Conservation (phyloP, 106 monocot species). For the Ottelia alismoides region DNA sequence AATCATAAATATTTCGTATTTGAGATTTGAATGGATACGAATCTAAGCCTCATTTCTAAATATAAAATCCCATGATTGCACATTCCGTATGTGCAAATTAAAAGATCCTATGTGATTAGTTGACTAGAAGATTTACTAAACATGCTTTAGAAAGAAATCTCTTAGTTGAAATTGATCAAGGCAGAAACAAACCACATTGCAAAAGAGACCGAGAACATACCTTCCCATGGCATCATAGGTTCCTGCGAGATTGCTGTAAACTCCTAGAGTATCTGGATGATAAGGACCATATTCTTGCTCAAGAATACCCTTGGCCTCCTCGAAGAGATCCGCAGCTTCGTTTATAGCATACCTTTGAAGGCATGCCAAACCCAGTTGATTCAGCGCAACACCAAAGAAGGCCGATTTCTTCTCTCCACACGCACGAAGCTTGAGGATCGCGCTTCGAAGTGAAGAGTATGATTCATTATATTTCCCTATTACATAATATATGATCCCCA, state of each 20-base stretch:
- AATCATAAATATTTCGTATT: too few relatives aligned
- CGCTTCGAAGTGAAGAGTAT: conserved; percentile 42
- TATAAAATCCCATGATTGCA: too few relatives aligned
- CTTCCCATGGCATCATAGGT: conserved; percentile 98
- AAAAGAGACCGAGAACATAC: too few relatives aligned
- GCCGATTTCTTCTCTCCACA: conserved; percentile 82
- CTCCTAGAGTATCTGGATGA: conserved; percentile 85
- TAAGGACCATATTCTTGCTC: conserved; percentile 75
- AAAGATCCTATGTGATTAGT: too few relatives aligned
- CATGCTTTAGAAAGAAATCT: too few relatives aligned
- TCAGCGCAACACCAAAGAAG: conserved; percentile 79
- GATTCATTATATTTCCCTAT: conserved; percentile 58
- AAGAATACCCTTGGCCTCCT: conserved; percentile 59
- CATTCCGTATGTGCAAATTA: too few relatives aligned
- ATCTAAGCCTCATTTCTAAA: too few relatives aligned
- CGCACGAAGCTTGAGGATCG: conserved; percentile 51
- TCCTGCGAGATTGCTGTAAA: conserved; percentile 91
- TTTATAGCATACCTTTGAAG: conserved; percentile 59
- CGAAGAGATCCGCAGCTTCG: conserved; percentile 79
- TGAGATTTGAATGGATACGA: too few relatives aligned
- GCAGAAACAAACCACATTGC: too few relatives aligned
- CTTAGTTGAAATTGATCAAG: too few relatives aligned
- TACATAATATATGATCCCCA: conserved; percentile 77
- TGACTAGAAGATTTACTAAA: too few relatives aligned
- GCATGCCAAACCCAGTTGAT: conserved; percentile 87